Conservation (phyloP, 352 stramenopile genomes). For the Pilasporangium apinafurcum region DNA sequence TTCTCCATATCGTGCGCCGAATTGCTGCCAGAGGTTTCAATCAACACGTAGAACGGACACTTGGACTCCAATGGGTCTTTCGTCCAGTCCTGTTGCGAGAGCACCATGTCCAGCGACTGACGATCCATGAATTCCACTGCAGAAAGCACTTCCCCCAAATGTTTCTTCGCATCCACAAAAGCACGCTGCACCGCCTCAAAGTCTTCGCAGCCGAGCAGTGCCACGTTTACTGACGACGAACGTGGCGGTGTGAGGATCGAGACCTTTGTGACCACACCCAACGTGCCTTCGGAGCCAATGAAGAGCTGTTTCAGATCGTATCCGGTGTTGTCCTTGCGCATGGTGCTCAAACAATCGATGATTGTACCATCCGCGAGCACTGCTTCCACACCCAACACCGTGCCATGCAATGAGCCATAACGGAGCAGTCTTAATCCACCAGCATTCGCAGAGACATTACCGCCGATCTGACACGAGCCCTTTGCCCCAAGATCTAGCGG, state of each 20-base stretch:
- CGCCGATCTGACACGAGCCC: slow-evolving; percentile 96
- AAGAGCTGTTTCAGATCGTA: slow-evolving; percentile 98
- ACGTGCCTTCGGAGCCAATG: slow-evolving; percentile 94
- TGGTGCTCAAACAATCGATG: slow-evolving; percentile 88
- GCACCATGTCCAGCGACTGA: slow-evolving; percentile 83
- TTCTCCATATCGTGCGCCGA: slow-evolving; percentile 90
- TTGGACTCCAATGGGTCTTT: slow-evolving; percentile 58
- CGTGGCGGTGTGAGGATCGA: slow-evolving; percentile 68
- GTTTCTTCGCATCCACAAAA: slow-evolving; percentile 78
- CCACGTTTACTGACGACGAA: slow-evolving; percentile 81
- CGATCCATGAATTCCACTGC: slow-evolving; percentile 96
- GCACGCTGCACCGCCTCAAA: slow-evolving; percentile 83
- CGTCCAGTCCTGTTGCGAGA: slow-evolving; percentile 55
- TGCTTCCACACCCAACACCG: slow-evolving; percentile 92
- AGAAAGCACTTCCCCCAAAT: slow-evolving; percentile 92
- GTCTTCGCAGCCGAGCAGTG: slow-evolving; percentile 86
- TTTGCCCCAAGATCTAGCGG: slow-evolving; percentile 97
- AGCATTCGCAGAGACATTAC: slow-evolving; percentile 95
- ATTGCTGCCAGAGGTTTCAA: slow-evolving; percentile 95
- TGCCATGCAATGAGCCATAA: slow-evolving; percentile 94
- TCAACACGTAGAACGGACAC: slow-evolving; percentile 91
- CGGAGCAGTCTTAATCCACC: slow-evolving; percentile 92
- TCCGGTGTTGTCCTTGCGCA: slow-evolving; percentile 98
- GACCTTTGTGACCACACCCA: slow-evolving; percentile 94
- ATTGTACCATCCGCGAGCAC: slow-evolving; percentile 89